Percentiles rank a stretch among this genome's conserved stretches.
Conservation (phyloP, 73 alveolate species). For the Blepharisma japonicum region DNA sequence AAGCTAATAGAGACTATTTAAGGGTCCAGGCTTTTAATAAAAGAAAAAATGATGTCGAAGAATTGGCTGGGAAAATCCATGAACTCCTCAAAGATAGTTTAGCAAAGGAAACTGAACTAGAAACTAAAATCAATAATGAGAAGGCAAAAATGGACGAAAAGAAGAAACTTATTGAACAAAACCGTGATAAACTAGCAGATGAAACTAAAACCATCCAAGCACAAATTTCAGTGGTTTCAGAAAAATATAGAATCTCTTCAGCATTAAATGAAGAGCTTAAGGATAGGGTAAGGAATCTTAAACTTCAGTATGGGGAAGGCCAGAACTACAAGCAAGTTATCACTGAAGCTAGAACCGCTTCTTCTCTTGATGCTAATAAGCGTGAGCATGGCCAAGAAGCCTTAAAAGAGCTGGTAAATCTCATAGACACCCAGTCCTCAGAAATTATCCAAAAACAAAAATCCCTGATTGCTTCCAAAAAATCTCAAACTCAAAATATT, state of each 20-base stretch:
- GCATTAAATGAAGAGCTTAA: background rate
- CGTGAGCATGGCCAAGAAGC: slow-evolving; percentile 3
- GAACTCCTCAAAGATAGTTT: background rate
- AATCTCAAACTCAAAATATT: background rate
- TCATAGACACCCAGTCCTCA: background rate
- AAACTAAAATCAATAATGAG: background rate
- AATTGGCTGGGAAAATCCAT: slow-evolving; percentile 15
- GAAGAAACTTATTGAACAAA: background rate
- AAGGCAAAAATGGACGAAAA: background rate
- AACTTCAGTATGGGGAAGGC: background rate
- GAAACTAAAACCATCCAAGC: background rate
- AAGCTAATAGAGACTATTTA: slow-evolving; percentile 2
- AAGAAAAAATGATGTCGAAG: background rate
- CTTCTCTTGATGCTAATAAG: background rate
- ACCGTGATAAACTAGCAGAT: background rate
- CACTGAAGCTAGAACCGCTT: slow-evolving; percentile 4
- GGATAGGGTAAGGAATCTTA: background rate
- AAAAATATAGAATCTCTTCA: background rate
- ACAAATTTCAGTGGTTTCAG: background rate
- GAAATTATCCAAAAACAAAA: slow-evolving; percentile 14
- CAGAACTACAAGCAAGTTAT: background rate
- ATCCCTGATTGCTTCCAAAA: background rate
- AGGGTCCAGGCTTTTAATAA: background rate
- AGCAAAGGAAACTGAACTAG: background rate
- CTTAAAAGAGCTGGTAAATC: background rate